Evolutionary conservation across 2,329 filamentous ascomycete species (phyloP).

Genomic region (Fusarium sulawesiense): DNA sequence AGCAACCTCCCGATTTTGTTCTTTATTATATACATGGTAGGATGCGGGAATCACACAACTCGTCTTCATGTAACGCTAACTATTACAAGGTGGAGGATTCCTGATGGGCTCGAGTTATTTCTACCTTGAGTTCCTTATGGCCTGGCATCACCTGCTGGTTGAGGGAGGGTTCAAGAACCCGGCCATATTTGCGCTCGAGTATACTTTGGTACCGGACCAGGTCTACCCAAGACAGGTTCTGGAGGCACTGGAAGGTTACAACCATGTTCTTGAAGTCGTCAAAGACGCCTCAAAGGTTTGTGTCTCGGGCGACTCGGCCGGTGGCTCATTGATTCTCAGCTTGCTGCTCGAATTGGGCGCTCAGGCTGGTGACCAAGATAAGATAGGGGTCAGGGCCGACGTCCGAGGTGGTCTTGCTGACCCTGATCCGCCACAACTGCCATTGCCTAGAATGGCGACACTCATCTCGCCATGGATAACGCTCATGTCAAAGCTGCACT

Average conservation of each 20-base stretch:
- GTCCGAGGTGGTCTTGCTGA: conserved; percentile 28
- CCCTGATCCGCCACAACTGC: conserved; percentile 38
- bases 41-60: conserved; percentile 25
- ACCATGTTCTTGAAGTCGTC: conserved; percentile 71
- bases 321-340: conserved; percentile 78
- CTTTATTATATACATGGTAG: conserved; percentile 84
- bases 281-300: conserved; percentile 71
- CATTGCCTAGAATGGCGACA: conserved; percentile 65
- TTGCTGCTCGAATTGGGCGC: conserved; percentile 74
- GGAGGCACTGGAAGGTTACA: conserved; percentile 77
- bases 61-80: conserved; percentile 8
- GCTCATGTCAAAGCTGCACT: conserved; percentile 74
- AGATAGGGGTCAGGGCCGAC: conserved; percentile 24
- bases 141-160: conserved; percentile 75
- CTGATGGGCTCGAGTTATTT: conserved; percentile 85
- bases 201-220: conserved; percentile 80
- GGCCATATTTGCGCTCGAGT: conserved; percentile 82
- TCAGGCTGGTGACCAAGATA: conserved; percentile 40
- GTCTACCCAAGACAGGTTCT: conserved; percentile 79
- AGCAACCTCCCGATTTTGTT: conserved; percentile 76
- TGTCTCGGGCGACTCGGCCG: conserved; percentile 83
- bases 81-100: conserved; percentile 76
- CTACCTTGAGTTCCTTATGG: conserved; percentile 84
- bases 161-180: conserved; percentile 77
- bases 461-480: conserved; percentile 86